Percentiles rank a stretch among this genome's conserved stretches.
Conservation (phyloP, 352 stramenopile genomes). For the Phytophthora litchii region DNA sequence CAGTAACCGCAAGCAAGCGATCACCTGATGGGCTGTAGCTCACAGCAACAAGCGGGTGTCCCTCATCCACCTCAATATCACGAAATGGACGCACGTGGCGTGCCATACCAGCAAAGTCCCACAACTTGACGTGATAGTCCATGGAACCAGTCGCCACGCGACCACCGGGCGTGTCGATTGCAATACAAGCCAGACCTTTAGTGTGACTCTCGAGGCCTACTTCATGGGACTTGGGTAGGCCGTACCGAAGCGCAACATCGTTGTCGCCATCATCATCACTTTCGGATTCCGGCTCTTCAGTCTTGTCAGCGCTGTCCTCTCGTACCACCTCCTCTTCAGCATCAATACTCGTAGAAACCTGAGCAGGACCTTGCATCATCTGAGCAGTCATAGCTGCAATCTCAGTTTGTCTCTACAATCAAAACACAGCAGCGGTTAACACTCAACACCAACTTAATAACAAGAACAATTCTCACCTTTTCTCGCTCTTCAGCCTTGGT, state of each 20-base stretch:
- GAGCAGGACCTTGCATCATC: slow-evolving; percentile 63
- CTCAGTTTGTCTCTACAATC: slow-evolving; percentile 57
- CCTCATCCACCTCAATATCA: slow-evolving; percentile 81
- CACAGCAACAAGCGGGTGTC: slow-evolving; percentile 74
- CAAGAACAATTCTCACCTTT: slow-evolving; percentile 33
- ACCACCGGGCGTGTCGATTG: slow-evolving; percentile 66
- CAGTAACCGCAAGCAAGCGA: slow-evolving; percentile 69
- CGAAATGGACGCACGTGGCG: slow-evolving; percentile 81
- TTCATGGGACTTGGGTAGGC: slow-evolving; percentile 73
- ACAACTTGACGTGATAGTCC: slow-evolving; percentile 87
- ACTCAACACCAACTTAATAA: neutral
- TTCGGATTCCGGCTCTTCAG: slow-evolving; percentile 21
- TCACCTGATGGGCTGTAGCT: slow-evolving; percentile 86
- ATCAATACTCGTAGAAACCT: slow-evolving; percentile 1
- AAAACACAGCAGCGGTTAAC: slow-evolving; percentile 12
- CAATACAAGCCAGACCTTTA: slow-evolving; percentile 74
- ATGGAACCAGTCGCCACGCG: slow-evolving; percentile 81
- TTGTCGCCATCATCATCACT: slow-evolving; percentile 51
- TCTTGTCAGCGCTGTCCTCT: slow-evolving; percentile 14
- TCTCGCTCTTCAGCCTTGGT: slow-evolving; percentile 34
- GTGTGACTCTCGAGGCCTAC: slow-evolving; percentile 60
- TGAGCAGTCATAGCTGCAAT: slow-evolving; percentile 74
- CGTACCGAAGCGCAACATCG: slow-evolving; percentile 70
- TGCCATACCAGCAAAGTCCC: slow-evolving; percentile 89
- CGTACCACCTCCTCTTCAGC: slow-evolving; percentile 4